A percentile compares a stretch with the other conserved stretches of the same genome.
Evolutionary conservation across 2,329 filamentous ascomycete genomes (phyloP).

Genomic region (Aspergillus fumigatus): DNA sequence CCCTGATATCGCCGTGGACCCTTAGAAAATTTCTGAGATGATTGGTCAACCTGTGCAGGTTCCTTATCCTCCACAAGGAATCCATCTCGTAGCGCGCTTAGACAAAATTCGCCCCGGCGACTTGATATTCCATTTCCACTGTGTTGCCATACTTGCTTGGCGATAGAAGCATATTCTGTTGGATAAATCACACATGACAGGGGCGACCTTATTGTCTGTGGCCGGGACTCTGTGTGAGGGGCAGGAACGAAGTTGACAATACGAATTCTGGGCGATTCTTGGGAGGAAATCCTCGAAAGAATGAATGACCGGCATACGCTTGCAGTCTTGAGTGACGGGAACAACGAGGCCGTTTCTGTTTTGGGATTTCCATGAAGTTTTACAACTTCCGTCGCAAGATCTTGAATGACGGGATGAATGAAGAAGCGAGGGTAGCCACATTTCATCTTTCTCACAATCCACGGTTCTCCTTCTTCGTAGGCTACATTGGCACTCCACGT

Average conservation of each 20-base stretch:
- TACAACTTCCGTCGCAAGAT: conserved; percentile 65
- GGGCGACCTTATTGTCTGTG: conserved; percentile 53
- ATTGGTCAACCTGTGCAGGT: conserved; percentile 18
- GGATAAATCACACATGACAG: conserved; percentile 70
- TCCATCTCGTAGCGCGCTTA: conserved; percentile 66
- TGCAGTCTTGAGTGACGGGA: conserved; percentile 69
- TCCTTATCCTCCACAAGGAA: conserved; percentile 52
- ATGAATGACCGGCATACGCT: conserved; percentile 72
- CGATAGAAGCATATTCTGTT: conserved; percentile 60
- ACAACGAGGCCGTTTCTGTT: conserved; percentile 69
- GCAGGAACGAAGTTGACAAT: conserved; percentile 49
- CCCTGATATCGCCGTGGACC: conserved; percentile 79
- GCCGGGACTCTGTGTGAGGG: conserved; percentile 60
- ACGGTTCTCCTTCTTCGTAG: conserved; percentile 87
- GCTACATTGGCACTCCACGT: conserved; percentile 88
- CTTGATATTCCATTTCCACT: conserved; percentile 90
- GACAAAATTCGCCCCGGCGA: conserved; percentile 84
- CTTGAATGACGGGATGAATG: conserved; percentile 76
- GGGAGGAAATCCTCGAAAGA: conserved; percentile 31
- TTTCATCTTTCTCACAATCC: conserved; percentile 79
- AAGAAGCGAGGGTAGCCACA: conserved; percentile 96
- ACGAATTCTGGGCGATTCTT: conserved; percentile 48
- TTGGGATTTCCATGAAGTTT: conserved; percentile 52
- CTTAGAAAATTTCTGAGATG: conserved; percentile 47
- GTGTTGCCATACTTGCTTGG: conserved; percentile 98